phyloP scores from a whole-genome alignment of 1,139 yeast species.

The Barnettozyma hawaiiensis region DNA sequence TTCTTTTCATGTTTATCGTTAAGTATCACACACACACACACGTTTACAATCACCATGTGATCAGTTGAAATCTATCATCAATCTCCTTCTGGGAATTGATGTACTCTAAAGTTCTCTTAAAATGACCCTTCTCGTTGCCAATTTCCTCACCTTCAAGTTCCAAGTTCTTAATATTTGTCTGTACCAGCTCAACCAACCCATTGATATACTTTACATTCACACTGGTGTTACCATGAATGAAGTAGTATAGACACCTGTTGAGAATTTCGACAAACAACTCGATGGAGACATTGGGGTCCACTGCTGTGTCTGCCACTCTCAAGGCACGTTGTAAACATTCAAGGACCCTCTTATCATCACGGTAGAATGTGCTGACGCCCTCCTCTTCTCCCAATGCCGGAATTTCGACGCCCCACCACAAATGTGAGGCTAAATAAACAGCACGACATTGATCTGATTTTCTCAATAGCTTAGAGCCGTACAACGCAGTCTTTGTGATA shows the following conservation, averaged over 20 bases:
- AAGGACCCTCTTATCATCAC: slow-evolving; percentile 56
- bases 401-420: slow-evolving; percentile 87
- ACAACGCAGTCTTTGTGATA: slow-evolving; percentile 78
- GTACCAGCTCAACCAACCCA: slow-evolving; percentile 80
- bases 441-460: slow-evolving; percentile 95
- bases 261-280: slow-evolving; percentile 86
- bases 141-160: slow-evolving; percentile 29
- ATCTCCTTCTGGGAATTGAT: slow-evolving; percentile 59
- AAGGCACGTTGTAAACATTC: slow-evolving; percentile 73
- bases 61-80: slow-evolving; percentile 59
- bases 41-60: slow-evolving; percentile 25
- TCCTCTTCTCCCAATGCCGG: slow-evolving; percentile 45
- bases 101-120: slow-evolving; percentile 62
- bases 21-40: background rate
- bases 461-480: slow-evolving; percentile 82
- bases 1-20: background rate
- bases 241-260: slow-evolving; percentile 78
- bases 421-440: slow-evolving; percentile 79
- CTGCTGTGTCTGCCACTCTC: slow-evolving; percentile 87
- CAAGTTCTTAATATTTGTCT: slow-evolving; percentile 63
- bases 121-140: slow-evolving; percentile 40
- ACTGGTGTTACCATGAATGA: slow-evolving; percentile 72
- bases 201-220: slow-evolving; percentile 73
- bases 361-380: slow-evolving; percentile 35
- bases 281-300: slow-evolving; percentile 74